Percentiles rank a stretch among this genome's conserved stretches.
Evolutionary conservation across 805 yeast species (phyloP).

Genomic region (Lachancea meyersii): DNA sequence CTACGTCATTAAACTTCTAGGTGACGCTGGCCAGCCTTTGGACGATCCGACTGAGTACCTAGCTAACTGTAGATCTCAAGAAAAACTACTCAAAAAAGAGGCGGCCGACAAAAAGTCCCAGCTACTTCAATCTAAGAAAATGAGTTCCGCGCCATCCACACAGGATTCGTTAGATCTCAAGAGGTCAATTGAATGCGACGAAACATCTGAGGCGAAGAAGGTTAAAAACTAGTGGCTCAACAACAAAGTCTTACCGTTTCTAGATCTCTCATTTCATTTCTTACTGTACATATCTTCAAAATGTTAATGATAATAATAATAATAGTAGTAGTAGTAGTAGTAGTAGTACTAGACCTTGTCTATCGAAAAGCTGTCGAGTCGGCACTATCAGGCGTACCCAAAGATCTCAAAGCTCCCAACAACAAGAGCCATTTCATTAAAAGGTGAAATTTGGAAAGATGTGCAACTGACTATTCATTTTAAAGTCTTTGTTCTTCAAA

Average conservation of each 20-base stretch:
- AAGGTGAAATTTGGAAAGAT: too few relatives aligned
- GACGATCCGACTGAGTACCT: slow-evolving; percentile 21
- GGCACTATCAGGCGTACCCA: too few relatives aligned
- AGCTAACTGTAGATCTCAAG: slow-evolving; percentile 15
- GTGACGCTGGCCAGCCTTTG: slow-evolving; percentile 16
- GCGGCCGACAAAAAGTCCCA: slow-evolving; percentile 15
- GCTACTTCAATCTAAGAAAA: slow-evolving; percentile 5
- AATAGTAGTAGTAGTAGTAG: background rate
- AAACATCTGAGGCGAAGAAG: slow-evolving; percentile 4
- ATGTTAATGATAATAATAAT: background rate
- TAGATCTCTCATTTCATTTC: background rate
- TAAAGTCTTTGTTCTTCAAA: background rate
- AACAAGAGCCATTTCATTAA: too few relatives aligned
- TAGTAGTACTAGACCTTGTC: background rate
- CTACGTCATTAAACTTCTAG: slow-evolving; percentile 17
- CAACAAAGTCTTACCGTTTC: background rate
- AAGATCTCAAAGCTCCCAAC: too few relatives aligned
- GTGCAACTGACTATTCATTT: too few relatives aligned
- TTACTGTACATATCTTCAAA: background rate
- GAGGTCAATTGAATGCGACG: background rate
- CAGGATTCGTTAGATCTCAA: background rate
- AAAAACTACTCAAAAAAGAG: slow-evolving; percentile 13
- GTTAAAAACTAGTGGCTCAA: slow-evolving; percentile 4
- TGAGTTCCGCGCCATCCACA: slow-evolving; percentile 4
- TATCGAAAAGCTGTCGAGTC: too few relatives aligned